phyloP scores from a whole-genome alignment of 2,329 filamentous ascomycete genomes.

The Aspergillus intermedius region DNA sequence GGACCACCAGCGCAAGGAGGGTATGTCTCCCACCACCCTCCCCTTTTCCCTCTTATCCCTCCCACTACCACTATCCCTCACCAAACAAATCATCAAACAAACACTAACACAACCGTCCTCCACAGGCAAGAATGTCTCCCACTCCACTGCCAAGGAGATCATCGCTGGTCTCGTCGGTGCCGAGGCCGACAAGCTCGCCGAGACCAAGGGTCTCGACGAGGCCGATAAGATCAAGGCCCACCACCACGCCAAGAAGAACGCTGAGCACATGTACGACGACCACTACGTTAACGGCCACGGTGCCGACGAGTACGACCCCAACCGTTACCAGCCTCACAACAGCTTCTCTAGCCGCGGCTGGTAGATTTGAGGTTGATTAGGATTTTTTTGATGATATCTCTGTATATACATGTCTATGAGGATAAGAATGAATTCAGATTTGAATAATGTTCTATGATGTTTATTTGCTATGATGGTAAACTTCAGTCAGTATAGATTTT shows the following conservation, averaged over 20 bases:
- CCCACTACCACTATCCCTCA: too few relatives aligned
- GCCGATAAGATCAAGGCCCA: slow-evolving; percentile 54
- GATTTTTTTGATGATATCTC: not conserved
- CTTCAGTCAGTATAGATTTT: too few relatives aligned
- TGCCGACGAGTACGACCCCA: slow-evolving; percentile 50
- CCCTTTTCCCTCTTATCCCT: not conserved
- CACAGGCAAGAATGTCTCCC: slow-evolving; percentile 63
- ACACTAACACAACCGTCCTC: not conserved
- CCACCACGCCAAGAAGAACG: slow-evolving; percentile 53
- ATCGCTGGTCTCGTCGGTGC: slow-evolving; percentile 65
- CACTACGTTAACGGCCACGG: slow-evolving; percentile 49
- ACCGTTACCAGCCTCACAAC: slow-evolving; percentile 26
- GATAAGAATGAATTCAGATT: too few relatives aligned
- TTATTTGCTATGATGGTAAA: not conserved
- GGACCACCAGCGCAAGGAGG: slow-evolving; percentile 64
- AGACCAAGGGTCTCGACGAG: slow-evolving; percentile 61
- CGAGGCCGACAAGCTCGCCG: slow-evolving; percentile 69
- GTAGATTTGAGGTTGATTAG: slow-evolving; percentile 8
- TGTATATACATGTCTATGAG: not conserved
- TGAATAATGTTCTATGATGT: not conserved
- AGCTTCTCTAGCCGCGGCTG: slow-evolving; percentile 20
- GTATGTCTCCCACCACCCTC: slow-evolving; percentile 31
- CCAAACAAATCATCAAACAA: too few relatives aligned
- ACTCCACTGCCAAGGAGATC: slow-evolving; percentile 71
- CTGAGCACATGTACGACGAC: slow-evolving; percentile 55